Percentiles rank a stretch among this genome's conserved stretches.
Evolutionary conservation across 306 rosid genomes (phyloP).

Genomic region (Quercus rubra): DNA sequence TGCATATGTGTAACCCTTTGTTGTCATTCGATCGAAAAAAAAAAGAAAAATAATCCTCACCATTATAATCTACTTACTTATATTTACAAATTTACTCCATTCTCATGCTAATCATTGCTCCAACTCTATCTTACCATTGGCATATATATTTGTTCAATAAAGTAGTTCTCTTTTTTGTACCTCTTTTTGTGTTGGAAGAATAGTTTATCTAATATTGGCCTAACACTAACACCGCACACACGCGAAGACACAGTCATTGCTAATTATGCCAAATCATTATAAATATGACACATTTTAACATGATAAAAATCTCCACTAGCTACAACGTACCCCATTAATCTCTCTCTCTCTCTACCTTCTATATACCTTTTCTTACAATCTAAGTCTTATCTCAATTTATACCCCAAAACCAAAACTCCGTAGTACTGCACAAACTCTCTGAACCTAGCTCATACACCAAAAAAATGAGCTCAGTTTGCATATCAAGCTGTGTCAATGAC

Average conservation of each 20-base stretch:
- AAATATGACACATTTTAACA: conserved; percentile 24
- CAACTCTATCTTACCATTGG: neutral
- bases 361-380: conserved; percentile 45
- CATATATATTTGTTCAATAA: neutral
- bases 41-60: neutral
- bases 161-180: neutral
- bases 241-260: conserved; percentile 40
- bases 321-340: conserved; percentile 9
- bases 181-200: neutral
- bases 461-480: conserved; percentile 64
- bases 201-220: conserved; percentile 44
- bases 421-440: neutral
- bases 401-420: neutral
- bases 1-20: neutral
- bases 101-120: neutral
- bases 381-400: conserved; percentile 33
- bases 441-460: neutral
- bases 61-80: neutral
- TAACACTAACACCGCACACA: conserved; percentile 38
- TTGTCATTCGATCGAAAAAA: neutral
- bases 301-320: conserved; percentile 29
- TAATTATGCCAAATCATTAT: conserved; percentile 42
- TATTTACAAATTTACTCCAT: neutral
- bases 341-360: conserved; percentile 1
- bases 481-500: conserved; percentile 66